Conservation (phyloP, 1,139 yeast species). For the Magnusiomyces suaveolens region DNA sequence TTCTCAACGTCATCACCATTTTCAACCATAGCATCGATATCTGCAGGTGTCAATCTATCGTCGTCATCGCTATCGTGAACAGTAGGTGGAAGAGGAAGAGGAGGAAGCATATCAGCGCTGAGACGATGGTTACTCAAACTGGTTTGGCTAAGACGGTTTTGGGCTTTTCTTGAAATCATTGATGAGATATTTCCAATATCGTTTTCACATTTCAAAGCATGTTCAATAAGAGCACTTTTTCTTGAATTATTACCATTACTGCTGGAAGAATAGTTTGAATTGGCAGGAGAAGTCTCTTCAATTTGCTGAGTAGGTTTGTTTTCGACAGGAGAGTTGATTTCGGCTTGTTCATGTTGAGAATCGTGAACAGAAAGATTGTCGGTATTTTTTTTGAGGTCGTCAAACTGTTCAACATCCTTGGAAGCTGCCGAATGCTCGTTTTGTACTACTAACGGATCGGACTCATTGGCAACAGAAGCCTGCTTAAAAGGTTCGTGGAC, state of each 20-base stretch:
- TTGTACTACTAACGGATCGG: no score
- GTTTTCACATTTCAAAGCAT: neutral
- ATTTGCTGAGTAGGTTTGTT: no score
- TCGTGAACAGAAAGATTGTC: neutral
- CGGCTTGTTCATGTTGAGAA: neutral
- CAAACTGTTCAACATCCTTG: no score
- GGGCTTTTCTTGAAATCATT: neutral
- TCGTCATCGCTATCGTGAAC: neutral
- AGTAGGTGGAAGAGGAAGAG: neutral
- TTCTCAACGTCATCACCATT: neutral
- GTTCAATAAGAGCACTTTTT: neutral
- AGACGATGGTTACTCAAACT: neutral
- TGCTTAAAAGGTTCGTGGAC: no score
- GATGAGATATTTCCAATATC: neutral
- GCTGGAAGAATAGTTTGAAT: neutral
- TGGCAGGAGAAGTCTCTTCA: neutral
- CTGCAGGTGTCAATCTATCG: neutral
- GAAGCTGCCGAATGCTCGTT: no score
- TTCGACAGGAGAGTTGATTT: no score
- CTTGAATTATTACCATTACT: neutral
- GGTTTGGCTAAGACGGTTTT: neutral
- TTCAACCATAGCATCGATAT: neutral
- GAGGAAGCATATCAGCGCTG: neutral
- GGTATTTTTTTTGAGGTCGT: no score
- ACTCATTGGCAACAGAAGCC: no score